Conservation (phyloP, 2,329 filamentous ascomycete genomes). For the Paracamarosporium sp. region DNA sequence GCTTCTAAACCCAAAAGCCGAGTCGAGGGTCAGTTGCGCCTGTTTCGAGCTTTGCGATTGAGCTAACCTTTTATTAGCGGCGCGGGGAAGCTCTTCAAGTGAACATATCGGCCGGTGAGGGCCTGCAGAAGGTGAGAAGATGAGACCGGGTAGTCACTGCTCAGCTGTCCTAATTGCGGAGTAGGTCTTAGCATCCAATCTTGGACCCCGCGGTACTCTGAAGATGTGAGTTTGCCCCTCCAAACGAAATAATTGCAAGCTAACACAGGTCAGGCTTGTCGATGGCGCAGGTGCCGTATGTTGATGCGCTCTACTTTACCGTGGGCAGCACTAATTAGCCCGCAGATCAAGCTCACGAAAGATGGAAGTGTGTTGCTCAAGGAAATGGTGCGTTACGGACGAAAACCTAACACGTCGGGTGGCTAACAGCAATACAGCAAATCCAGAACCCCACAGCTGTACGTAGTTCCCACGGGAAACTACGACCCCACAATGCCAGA, state of each 20-base stretch:
- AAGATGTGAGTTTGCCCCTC: constrained; percentile 80
- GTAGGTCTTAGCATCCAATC: constrained; percentile 92
- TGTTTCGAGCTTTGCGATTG: constrained; percentile 24
- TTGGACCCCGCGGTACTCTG: constrained; percentile 91
- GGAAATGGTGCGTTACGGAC: constrained; percentile 62
- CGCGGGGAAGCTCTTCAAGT: constrained; percentile 95
- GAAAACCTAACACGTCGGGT: not conserved
- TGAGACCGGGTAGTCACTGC: constrained; percentile 40
- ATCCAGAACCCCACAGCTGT: constrained; percentile 98
- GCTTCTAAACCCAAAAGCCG: constrained; percentile 97
- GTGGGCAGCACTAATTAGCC: constrained; percentile 22
- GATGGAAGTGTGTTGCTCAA: constrained; percentile 87
- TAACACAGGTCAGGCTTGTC: constrained; percentile 58
- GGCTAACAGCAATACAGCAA: constrained; percentile 63
- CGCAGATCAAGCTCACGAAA: constrained; percentile 96
- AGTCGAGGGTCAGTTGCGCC: constrained; percentile 78
- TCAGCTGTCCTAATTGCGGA: constrained; percentile 46
- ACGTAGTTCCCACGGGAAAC: constrained; percentile 26
- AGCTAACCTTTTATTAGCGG: constrained; percentile 69
- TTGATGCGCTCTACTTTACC: constrained; percentile 12
- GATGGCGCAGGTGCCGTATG: constrained; percentile 67
- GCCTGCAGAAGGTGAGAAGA: constrained; percentile 58
- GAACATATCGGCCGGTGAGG: constrained; percentile 96
- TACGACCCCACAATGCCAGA: not conserved
- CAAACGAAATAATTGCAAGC: constrained; percentile 45